Base-by-base conservation (phyloP, 2,329 filamentous ascomycete species). In the Trichoderma semiorbis region DNA sequence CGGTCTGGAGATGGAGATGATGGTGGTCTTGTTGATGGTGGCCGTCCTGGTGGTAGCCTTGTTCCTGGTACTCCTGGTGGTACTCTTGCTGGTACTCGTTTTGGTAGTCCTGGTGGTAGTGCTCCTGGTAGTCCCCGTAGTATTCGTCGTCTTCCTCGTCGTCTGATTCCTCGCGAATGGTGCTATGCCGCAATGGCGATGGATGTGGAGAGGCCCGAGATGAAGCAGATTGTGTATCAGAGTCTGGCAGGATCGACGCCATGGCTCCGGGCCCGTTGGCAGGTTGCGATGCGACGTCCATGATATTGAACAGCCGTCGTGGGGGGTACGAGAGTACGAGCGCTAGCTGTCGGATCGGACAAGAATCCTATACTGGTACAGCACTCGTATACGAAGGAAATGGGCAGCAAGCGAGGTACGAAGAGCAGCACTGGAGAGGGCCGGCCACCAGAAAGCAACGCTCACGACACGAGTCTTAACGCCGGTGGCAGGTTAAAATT, bases 201-300 rank as follows among this genome's bases (percentile, higher is more conserved):
- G 72, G 36, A 61, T 63, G 64, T 73, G 68, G 67, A 65, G 69
- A 61, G 70, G 78, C 73, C 77, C 80, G 78, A 78, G 80, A 79
- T 77, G 81, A 82, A 74, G 81, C 80, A 80, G 78, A 79, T 62
- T 76, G 77, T 76, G 81, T 81, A 77, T 82, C 81, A 80, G 81
- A 78, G 74, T 67, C 75, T 76, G 70, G 74, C 74, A 65, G 58
- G 66, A 72, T 70, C 66, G 66, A 70, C 65, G 71, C 71, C 70
- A 72, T 72, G 64, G 66, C 70, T 36, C 53, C 39, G 57, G 70
- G 69, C 69, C 69, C 69, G 69, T 63, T 69, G 55, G 57, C 57
- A 72, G 70, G 64, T 58, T 72, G 72, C 70, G 74, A 75, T 75
- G 76, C 74, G 75, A 78, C 77, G 72, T 74, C 73, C 71, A 72